Conservation (phyloP, 2,329 filamentous ascomycete genomes). For the Aspergillus clavatus region DNA sequence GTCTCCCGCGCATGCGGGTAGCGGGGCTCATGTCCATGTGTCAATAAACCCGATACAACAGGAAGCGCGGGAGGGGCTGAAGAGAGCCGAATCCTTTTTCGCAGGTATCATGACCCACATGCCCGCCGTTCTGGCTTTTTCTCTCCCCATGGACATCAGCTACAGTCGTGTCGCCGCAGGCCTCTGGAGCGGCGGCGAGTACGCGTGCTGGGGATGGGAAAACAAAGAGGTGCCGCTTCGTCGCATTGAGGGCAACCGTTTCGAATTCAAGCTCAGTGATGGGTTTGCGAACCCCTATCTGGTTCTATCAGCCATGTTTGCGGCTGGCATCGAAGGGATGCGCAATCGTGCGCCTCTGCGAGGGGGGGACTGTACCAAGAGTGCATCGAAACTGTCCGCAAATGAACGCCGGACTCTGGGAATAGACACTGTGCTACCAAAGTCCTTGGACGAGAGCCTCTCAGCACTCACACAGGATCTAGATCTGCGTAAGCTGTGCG, state of each 20-base stretch:
- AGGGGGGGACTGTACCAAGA: neutral
- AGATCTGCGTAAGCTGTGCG: neutral
- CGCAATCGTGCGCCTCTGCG: neutral
- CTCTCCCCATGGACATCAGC: conserved; percentile 19
- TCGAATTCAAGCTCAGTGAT: conserved; percentile 25
- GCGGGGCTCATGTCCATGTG: conserved; percentile 23
- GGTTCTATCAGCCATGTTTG: conserved; percentile 19
- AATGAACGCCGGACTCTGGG: neutral
- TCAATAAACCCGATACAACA: conserved; percentile 14
- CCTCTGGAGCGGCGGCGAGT: conserved; percentile 25
- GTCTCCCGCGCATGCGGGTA: conserved; percentile 10
- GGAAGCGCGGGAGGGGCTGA: neutral
- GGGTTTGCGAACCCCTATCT: conserved; percentile 29
- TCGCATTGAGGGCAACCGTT: conserved; percentile 17
- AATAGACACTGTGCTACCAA: neutral
- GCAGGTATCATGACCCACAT: conserved; percentile 23
- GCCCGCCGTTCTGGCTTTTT: conserved; percentile 20
- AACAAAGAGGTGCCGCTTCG: conserved; percentile 24
- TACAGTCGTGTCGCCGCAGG: conserved; percentile 22
- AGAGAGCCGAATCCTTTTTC: conserved; percentile 16
- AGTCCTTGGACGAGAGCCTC: neutral
- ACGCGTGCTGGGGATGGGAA: conserved; percentile 22
- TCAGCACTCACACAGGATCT: neutral
- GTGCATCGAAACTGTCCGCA: neutral
- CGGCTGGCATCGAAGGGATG: conserved; percentile 17